Percentiles rank a stretch among this genome's conserved stretches.
These are phyloP conservation scores for Epichloe baconii DNA, from an alignment of 2,329 filamentous ascomycete genomes.

Conservation along the genomic window DNA sequence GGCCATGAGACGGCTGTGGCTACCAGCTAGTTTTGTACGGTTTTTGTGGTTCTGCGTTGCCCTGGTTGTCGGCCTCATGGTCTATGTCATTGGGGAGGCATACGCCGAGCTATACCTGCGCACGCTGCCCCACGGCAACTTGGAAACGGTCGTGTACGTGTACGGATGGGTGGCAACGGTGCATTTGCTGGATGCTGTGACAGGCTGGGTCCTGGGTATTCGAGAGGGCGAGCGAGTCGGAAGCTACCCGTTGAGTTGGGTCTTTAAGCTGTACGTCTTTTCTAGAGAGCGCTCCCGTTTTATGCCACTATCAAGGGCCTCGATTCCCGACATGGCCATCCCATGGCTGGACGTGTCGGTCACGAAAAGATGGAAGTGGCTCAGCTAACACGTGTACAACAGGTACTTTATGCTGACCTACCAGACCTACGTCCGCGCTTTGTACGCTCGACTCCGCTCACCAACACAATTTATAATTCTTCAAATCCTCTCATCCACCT, in stretches of 20 bases:
- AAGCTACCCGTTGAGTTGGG: constrained; percentile 57
- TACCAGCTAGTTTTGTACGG: constrained; percentile 53
- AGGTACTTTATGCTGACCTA: constrained; percentile 58
- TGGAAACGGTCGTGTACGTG: constrained; percentile 56
- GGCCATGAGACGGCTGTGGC: constrained; percentile 38
- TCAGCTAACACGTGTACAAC: constrained; percentile 3
- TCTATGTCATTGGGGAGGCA: constrained; percentile 54
- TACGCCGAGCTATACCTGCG: constrained; percentile 57
- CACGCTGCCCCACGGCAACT: constrained; percentile 51
- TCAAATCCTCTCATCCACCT: constrained; percentile 49
- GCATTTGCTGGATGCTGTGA: constrained; percentile 49
- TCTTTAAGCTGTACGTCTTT: constrained; percentile 50
- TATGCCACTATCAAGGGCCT: background rate
- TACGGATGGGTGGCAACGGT: constrained; percentile 59
- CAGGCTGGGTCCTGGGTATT: constrained; percentile 53
- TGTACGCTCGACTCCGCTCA: constrained; percentile 54
- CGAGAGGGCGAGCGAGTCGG: constrained; percentile 54
- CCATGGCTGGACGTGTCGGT: background rate
- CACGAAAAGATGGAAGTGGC: background rate
- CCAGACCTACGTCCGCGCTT: constrained; percentile 56
- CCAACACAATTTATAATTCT: constrained; percentile 52
- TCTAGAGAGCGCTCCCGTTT: background rate
- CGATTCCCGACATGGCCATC: background rate
- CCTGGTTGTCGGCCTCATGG: constrained; percentile 47
- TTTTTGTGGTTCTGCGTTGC: constrained; percentile 59